phyloP scores from a whole-genome alignment of 371 early-diverging fungal genomes.

The Neoconidiobolus thromboides region DNA sequence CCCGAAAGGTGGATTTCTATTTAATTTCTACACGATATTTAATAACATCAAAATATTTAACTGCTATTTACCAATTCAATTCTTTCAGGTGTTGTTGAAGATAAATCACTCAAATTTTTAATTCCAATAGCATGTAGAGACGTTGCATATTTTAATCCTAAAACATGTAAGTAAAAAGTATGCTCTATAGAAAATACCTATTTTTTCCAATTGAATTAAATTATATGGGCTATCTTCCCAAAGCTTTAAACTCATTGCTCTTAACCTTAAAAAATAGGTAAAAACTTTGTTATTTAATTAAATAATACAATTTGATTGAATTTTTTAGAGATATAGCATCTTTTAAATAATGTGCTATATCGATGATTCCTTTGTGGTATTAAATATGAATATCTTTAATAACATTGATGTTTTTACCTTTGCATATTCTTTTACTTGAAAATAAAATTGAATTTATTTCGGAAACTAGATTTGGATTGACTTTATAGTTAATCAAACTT shows the following conservation, averaged over 20 bases:
- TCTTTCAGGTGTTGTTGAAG: neutral
- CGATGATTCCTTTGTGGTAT: neutral
- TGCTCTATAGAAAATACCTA: neutral
- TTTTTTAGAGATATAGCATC: neutral
- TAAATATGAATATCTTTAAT: neutral
- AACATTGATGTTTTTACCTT: neutral
- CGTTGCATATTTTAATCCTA: neutral
- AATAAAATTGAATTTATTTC: neutral
- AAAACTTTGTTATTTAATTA: neutral
- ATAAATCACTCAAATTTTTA: neutral
- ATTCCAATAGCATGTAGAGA: neutral
- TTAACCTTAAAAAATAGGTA: neutral
- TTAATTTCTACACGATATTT: neutral
- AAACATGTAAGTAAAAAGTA: neutral
- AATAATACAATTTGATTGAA: neutral
- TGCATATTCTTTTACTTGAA: neutral
- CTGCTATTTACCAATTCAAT: neutral
- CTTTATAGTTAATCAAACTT: neutral
- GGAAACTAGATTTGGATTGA: neutral
- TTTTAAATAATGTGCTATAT: neutral
- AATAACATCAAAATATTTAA: neutral
- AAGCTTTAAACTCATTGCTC: neutral
- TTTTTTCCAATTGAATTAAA: constrained; percentile 1
- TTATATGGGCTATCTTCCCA: neutral
- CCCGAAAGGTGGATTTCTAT: constrained; percentile 6